A percentile compares a stretch with the other conserved stretches of the same genome.
Conservation (phyloP, 2,329 filamentous ascomycete genomes). For the Lachnellula arida region DNA sequence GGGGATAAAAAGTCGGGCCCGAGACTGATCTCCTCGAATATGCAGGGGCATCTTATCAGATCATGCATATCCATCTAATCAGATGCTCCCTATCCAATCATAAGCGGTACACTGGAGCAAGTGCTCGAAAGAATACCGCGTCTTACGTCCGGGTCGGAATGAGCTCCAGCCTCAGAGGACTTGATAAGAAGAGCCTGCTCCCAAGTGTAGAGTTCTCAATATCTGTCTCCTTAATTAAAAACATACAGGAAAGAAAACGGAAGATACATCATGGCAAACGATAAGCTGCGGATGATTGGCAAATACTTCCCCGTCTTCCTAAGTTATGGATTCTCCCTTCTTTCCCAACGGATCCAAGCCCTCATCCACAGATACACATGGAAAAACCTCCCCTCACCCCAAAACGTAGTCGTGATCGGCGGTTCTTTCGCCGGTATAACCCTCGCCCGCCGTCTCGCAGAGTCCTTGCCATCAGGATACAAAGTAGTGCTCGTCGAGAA, state of each 20-base stretch:
- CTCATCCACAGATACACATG: conserved; percentile 17
- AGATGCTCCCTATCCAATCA: background rate
- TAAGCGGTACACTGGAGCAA: background rate
- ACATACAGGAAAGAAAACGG: too few species aligned
- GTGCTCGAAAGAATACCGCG: background rate
- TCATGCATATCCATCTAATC: conserved; percentile 3
- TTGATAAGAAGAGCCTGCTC: background rate
- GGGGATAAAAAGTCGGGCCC: background rate
- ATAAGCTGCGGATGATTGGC: background rate
- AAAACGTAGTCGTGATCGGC: conserved; percentile 40
- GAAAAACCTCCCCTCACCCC: background rate
- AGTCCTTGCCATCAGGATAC: conserved; percentile 40
- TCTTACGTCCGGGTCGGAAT: background rate
- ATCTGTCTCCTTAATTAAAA: background rate
- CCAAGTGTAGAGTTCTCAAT: background rate
- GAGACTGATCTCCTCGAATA: background rate
- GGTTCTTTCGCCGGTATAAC: conserved; percentile 41
- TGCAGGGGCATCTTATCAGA: background rate
- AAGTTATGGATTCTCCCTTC: background rate
- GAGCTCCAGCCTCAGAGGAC: background rate
- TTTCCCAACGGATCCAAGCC: conserved; percentile 9
- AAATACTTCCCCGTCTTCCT: conserved; percentile 9
- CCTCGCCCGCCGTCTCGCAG: conserved; percentile 33
- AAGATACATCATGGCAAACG: conserved; percentile 1
- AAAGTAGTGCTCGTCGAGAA: conserved; percentile 45